Base-by-base conservation (phyloP, 2,329 filamentous ascomycete species). In the Aspergillus fumigatiaffinis region DNA sequence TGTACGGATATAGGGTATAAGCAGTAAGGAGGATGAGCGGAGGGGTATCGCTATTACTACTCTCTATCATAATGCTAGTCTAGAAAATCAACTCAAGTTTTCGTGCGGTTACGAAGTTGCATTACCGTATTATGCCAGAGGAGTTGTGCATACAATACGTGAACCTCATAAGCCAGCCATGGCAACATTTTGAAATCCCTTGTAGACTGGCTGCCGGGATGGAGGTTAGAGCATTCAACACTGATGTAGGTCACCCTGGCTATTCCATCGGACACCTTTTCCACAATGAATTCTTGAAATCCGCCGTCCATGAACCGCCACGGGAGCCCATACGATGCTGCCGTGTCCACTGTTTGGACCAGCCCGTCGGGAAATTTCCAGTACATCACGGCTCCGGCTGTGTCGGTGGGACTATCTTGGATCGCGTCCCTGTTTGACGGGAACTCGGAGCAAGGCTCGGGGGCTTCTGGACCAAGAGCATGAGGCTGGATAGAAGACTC, bases 291-390 rank as follows among this genome's bases (percentile, higher is more conserved):
- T 20, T 59, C 59, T 29, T 61, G 59, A n/a, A 54, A 59, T 1
- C 56, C 56, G 20, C 59, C 59, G 9, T 61, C 51, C 56, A 61
- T 61, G 3, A 55, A 14, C n/a, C 56, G 56, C 59, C 56, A 59
- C 20, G 59, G 59, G 2, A 54, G 21, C 3, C 56, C 59, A 29
- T 56, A 59, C 1, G 51, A 54, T 8, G 56, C 56, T 8, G 51
- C 53, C 12, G 26, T 21, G 12, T 61, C 50, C 0, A 55, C 25
- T 1, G 42, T 10, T 2, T 38, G 29, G n/a, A 56, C 54, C 32
- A 56, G 25, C 7, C 44, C 53, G 1, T 52, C 17, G 8, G 53
- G 56, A 28, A 55, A 46, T 20, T 50, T 55, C 56, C 56, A 58
- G n/a, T 42, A 42, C 3, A 42, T 42, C 17, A 42, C 38, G 2